Evolutionary conservation across 495 filamentous ascomycete species (phyloP).

Genomic region (Penicillium diatomitis): DNA sequence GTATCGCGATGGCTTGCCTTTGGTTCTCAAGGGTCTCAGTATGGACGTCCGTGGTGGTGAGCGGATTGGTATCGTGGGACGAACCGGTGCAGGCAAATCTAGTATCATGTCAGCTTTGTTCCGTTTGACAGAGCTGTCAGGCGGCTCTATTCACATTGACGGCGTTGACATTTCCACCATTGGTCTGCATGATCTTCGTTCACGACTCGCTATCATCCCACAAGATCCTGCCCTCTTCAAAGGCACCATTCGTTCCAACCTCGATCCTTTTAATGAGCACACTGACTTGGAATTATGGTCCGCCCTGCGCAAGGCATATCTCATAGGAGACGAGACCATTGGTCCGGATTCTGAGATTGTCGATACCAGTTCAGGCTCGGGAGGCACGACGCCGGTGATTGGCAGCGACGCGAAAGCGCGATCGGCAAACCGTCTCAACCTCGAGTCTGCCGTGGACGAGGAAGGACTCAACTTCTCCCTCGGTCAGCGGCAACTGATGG

Average conservation of each 20-base stretch:
- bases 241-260: slow-evolving; percentile 81
- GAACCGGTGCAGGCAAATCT: slow-evolving; percentile 91
- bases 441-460: slow-evolving; percentile 82
- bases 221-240: slow-evolving; percentile 94
- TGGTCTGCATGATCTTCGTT: slow-evolving; percentile 78
- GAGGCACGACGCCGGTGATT: slow-evolving; percentile 5
- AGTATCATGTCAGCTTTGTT: slow-evolving; percentile 92
- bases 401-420: slow-evolving; percentile 10
- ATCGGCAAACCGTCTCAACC: slow-evolving; percentile 50
- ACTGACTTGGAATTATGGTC: slow-evolving; percentile 81
- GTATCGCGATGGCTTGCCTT: slow-evolving; percentile 71
- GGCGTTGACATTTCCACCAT: slow-evolving; percentile 79
- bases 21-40: slow-evolving; percentile 69
- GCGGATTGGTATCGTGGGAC: slow-evolving; percentile 86
- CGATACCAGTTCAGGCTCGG: slow-evolving; percentile 12
- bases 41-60: slow-evolving; percentile 78
- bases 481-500: slow-evolving; percentile 95
- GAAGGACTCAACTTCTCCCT: slow-evolving; percentile 93
- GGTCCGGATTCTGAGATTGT: slow-evolving; percentile 12
- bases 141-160: slow-evolving; percentile 82
- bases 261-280: slow-evolving; percentile 88
- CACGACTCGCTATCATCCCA: slow-evolving; percentile 86
- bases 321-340: slow-evolving; percentile 46
- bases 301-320: slow-evolving; percentile 71
- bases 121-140: slow-evolving; percentile 76